Base-by-base conservation (phyloP, 192 early-diverging fungal species). In the Spizellomyces sp. region DNA sequence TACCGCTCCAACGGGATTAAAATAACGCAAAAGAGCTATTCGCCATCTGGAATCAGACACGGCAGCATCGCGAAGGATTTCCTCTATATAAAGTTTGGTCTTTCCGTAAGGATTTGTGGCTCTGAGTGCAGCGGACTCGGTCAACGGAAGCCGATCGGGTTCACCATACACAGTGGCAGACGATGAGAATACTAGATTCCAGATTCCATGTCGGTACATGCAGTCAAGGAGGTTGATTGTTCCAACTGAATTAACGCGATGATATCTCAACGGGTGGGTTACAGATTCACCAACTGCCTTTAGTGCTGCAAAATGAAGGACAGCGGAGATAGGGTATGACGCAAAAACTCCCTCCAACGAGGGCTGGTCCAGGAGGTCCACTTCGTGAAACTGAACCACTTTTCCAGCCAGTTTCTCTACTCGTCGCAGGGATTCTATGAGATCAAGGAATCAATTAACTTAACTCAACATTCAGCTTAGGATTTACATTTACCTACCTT, bases 271-370 rank as follows among this genome's bases (percentile, higher is more conserved):
- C 42, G 94, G 93, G 63, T 86, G 81, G 36, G 75, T 65, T 10
- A 90, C 84, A 0, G 93, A 95, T 79, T 95, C 92, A 8, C 88
- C 87, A 9, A 94, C 92, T 1, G 90, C 90, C 74, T 93, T 96
- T 59, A 81, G 46, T 9, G 46, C 79, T 8, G 74, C 69, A 60
- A 79, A 80, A 42, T 80, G 71, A 47, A 83, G 74, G 12, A 83
- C 76, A 46, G 71, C 78, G n/a, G 64, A 78, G 27, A 80, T 58
- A 15, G 60, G 14, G 73, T 90, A 84, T 68, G 89, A 72, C 48
- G 66, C 52, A 75, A 96, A 96, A 48, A 96, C 81, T 4, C 58
- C 68, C 48, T 74, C 82, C 14, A 96, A 81, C 9, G 69, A 79
- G 15, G 74, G 70, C 45, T 73, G 76, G 72, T 91, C 86, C 7